Conservation (phyloP, 1,139 yeast genomes). For the Yamadazyma conglobata region DNA sequence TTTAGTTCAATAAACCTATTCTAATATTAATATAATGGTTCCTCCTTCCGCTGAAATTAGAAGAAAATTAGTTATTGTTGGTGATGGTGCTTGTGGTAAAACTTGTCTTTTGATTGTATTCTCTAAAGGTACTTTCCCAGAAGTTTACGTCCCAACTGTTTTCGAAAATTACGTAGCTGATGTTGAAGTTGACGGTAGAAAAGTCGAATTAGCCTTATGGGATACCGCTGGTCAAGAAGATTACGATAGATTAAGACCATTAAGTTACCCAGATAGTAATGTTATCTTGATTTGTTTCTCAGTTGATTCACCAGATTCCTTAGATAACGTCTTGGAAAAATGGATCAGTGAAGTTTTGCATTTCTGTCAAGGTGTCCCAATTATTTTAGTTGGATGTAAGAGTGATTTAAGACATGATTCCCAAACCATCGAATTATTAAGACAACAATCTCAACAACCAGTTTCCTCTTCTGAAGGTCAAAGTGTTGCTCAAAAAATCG, state of each 20-base stretch:
- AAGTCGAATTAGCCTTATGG: conserved; percentile 92
- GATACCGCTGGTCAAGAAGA: conserved; percentile 99
- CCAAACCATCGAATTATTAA: conserved; percentile 68
- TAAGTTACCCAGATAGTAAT: conserved; percentile 90
- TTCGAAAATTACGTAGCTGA: conserved; percentile 94
- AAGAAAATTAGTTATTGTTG: conserved; percentile 80
- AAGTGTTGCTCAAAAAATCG: conserved; percentile 79
- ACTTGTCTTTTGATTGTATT: conserved; percentile 82
- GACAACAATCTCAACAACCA: conserved; percentile 73
- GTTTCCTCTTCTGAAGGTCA: conserved; percentile 79
- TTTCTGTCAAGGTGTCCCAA: conserved; percentile 94
- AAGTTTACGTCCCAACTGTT: conserved; percentile 92
- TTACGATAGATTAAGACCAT: conserved; percentile 90
- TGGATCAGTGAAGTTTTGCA: conserved; percentile 94
- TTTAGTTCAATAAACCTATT: conserved; percentile 1
- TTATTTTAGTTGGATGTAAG: conserved; percentile 90
- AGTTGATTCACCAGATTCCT: conserved; percentile 86
- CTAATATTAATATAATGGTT: conserved; percentile 29
- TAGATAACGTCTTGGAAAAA: conserved; percentile 89
- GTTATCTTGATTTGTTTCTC: conserved; percentile 91
- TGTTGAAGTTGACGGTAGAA: conserved; percentile 91
- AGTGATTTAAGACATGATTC: conserved; percentile 85
- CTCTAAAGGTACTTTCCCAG: conserved; percentile 94
- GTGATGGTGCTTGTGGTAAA: conserved; percentile 88
- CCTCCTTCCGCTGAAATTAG: conserved; percentile 64